These are phyloP conservation scores for Debaryomyces hansenii DNA, from an alignment of 805 yeast genomes.

Conservation along the genomic window DNA sequence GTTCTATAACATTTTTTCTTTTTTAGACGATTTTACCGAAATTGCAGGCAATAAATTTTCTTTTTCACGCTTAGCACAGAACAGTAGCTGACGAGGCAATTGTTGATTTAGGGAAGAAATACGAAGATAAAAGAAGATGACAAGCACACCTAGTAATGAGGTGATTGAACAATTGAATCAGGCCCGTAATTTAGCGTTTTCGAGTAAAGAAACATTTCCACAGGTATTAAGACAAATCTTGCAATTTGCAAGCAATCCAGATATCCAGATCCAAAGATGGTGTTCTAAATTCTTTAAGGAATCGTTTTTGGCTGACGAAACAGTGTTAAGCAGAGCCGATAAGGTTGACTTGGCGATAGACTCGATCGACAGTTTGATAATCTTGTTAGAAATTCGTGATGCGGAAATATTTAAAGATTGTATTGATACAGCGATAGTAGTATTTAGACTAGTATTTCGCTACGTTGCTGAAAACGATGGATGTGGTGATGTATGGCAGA, in stretches of 20 bases:
- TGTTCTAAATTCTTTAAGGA: slow-evolving; percentile 39
- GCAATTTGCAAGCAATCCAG: slow-evolving; percentile 35
- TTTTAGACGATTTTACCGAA: neutral
- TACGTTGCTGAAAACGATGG: slow-evolving; percentile 50
- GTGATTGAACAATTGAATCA: slow-evolving; percentile 34
- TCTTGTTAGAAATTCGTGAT: slow-evolving; percentile 27
- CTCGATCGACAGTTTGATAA: slow-evolving; percentile 31
- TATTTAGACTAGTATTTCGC: slow-evolving; percentile 45
- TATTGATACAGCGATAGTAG: slow-evolving; percentile 38
- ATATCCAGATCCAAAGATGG: slow-evolving; percentile 37
- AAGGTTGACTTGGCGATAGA: slow-evolving; percentile 43
- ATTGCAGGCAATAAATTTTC: neutral
- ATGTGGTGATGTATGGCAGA: slow-evolving; percentile 52
- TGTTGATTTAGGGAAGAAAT: neutral
- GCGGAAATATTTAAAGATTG: slow-evolving; percentile 28
- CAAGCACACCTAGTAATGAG: slow-evolving; percentile 14
- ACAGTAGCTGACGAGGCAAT: neutral
- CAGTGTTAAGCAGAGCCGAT: slow-evolving; percentile 22
- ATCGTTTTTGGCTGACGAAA: slow-evolving; percentile 30
- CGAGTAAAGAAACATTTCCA: slow-evolving; percentile 31
- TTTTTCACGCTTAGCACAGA: neutral
- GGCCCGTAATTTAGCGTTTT: slow-evolving; percentile 36
- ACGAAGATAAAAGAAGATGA: slow-evolving; percentile 4
- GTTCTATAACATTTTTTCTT: neutral
- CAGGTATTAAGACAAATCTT: slow-evolving; percentile 46